Conservation (phyloP, 768 basidiomycete species). For the Termitomyces sp. region DNA sequence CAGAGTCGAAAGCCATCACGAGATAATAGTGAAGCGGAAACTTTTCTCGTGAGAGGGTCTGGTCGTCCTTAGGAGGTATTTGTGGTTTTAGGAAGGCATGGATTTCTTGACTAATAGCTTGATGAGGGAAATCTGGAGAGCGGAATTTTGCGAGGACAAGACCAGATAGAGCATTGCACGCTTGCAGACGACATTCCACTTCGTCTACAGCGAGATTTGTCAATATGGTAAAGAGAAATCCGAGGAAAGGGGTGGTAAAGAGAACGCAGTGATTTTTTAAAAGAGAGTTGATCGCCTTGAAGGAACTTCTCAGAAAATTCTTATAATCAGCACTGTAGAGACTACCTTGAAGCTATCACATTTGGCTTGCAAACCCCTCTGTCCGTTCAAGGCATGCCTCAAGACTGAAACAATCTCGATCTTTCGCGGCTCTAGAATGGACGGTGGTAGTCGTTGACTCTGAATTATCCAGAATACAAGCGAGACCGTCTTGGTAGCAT, state of each 20-base stretch:
- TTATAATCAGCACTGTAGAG: neutral
- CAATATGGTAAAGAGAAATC: conserved; percentile 42
- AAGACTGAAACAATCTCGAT: conserved; percentile 33
- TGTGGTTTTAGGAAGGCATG: conserved; percentile 25
- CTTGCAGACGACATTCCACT: conserved; percentile 39
- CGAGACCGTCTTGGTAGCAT: conserved; percentile 38
- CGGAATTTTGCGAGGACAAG: conserved; percentile 43
- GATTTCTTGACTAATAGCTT: conserved; percentile 24
- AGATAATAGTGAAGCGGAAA: conserved; percentile 25
- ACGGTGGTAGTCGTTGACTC: conserved; percentile 24
- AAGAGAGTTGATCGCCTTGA: conserved; percentile 33
- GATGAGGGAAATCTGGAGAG: conserved; percentile 20
- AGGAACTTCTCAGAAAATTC: neutral
- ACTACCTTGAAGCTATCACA: conserved; percentile 32
- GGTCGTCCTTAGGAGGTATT: conserved; percentile 7
- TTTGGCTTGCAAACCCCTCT: conserved; percentile 31
- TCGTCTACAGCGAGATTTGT: conserved; percentile 26
- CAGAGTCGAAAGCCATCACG: conserved; percentile 23
- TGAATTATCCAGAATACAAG: conserved; percentile 50
- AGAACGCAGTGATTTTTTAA: conserved; percentile 38
- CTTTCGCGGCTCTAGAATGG: conserved; percentile 31
- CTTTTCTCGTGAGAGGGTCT: conserved; percentile 5
- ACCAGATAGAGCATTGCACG: conserved; percentile 55
- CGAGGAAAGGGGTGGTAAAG: conserved; percentile 47
- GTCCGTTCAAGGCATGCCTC: conserved; percentile 29